Base-by-base conservation (phyloP, 2,329 filamentous ascomycete species). In the Penicillium polonicum region DNA sequence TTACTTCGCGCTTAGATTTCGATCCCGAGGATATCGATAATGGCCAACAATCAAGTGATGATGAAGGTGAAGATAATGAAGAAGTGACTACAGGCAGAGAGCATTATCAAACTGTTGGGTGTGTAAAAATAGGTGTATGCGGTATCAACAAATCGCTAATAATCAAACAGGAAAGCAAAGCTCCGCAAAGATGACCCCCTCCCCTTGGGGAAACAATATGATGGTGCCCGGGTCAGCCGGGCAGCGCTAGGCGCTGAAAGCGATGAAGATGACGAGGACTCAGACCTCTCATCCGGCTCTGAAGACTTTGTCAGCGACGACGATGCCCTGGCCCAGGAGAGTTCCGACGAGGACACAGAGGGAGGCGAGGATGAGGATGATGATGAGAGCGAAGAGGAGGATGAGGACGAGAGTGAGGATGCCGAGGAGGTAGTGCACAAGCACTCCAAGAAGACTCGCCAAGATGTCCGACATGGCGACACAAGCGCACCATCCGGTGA, bases 51-150 rank as follows among this genome's bases (percentile, higher is more conserved):
- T 81, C 81, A n/a, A 82, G 81, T 55, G 83, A 83, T 55, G 84
- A 83, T 46, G 80, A 78, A 43, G 74, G 75, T 15, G 82, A 79
- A 50, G 84, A 81, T 44, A 60, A 62, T 5, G 76, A 74, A 23
- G 76, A 76, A 56, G 74, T 66, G 41, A 74, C 82, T 65, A 79
- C 82, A 12, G 91, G 89, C 21, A 89, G 92, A 33, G 93, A 96
- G 68, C 93, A 97, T 72, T 97, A 97, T 71, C 83, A 89, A 43
- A 76, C 83, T 52, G 90, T 96, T 33, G 89, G 88, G 82, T 88
- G 78, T 55, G 80, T 61, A 48, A 48, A 27, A 10, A 43, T 27
- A 49, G 2, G 19, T 31, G 27, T 27, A 25, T 39, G 36, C 51
- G 27, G 55, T 63, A 35, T 52, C n/a, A 27, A 43, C 10, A 38